These are phyloP conservation scores for Rhynchospora pubera DNA, from an alignment of 176 grass and related monocot genomes.

Conservation along the genomic window DNA sequence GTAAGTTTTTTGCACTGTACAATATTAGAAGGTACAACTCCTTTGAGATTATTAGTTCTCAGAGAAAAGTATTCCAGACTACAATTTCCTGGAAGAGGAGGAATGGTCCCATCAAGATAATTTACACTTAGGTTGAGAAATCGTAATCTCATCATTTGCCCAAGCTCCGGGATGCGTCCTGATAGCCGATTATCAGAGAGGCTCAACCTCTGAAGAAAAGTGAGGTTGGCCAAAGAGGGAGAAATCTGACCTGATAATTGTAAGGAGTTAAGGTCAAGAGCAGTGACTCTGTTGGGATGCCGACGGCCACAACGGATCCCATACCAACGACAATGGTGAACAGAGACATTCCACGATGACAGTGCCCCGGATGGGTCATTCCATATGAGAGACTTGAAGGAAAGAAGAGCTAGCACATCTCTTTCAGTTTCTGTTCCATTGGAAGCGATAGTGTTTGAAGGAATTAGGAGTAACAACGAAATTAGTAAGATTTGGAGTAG, in stretches of 20 bases:
- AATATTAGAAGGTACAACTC: not conserved
- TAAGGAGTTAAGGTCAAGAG: constrained; percentile 21
- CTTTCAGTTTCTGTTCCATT: no score
- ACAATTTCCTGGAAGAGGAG: not conserved
- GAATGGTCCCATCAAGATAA: constrained; percentile 26
- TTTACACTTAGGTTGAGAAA: constrained; percentile 8
- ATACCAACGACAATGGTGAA: constrained; percentile 26
- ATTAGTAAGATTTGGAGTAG: no score
- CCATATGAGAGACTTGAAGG: constrained; percentile 36
- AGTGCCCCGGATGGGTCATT: constrained; percentile 20
- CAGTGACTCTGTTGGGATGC: constrained; percentile 20
- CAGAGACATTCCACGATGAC: constrained; percentile 28
- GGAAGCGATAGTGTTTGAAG: no score
- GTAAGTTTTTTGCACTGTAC: not conserved
- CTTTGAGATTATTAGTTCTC: constrained; percentile 3
- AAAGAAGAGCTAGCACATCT: constrained; percentile 25
- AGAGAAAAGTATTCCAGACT: not conserved
- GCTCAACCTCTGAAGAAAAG: constrained; percentile 29
- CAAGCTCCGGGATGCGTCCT: constrained; percentile 20
- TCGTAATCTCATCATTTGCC: not conserved
- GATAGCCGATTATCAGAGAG: constrained; percentile 22
- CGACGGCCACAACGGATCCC: constrained; percentile 17
- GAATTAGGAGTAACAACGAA: no score
- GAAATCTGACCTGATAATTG: constrained; percentile 8
- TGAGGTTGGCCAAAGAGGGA: constrained; percentile 29